Base-by-base conservation (phyloP, 169 alveolate genomes). In the Plasmodium ovale region DNA sequence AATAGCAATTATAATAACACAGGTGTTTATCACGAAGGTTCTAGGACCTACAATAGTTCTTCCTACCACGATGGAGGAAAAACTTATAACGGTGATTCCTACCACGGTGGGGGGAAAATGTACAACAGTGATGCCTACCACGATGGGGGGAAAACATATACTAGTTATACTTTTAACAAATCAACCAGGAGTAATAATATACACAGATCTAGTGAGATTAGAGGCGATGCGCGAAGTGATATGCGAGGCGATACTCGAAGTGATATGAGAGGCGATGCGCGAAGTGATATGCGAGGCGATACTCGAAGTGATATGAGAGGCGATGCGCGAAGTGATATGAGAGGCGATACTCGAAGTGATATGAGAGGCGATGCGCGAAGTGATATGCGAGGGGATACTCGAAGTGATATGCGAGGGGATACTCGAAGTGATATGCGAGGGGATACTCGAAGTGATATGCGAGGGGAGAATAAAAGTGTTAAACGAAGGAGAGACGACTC, bases 401-500 rank as follows among this genome's bases (percentile, higher is more conserved):
- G 74, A 67, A 67, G 9, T 35, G 56, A 21, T 23, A 67, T 67
- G 74, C 6, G 33, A 14, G 31, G 51, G 21, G 85, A 51, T 1
- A 10, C n/a, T 3, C 0, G 85, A 70, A 70, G 14, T 6, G 49
- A 53, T 7, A 27, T 3, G 5, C 16, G 58, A 59, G 37, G n/a
- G 6, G 87, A 72, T 47, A 21, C 35, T 0, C 7, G 71, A 54
- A 72, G 29, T 21, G 27, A 67, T n/a, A 10, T 3, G 7, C 19
- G 42, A 37, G 21, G 14, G 10, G 88, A 73, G 16, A 59, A 51
- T 31, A 59, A 59, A 60, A 19, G 44, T 21, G 33, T 35, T 10
- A 74, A 74, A 53, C 51, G 88, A 35, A 60, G 88, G 54, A 74
- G 88, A 60, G 88, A 74, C 9, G 54, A 74, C 0, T 74, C 88